Conservation (phyloP, 306 rosid species). For the Casuarina equisetifolia region DNA sequence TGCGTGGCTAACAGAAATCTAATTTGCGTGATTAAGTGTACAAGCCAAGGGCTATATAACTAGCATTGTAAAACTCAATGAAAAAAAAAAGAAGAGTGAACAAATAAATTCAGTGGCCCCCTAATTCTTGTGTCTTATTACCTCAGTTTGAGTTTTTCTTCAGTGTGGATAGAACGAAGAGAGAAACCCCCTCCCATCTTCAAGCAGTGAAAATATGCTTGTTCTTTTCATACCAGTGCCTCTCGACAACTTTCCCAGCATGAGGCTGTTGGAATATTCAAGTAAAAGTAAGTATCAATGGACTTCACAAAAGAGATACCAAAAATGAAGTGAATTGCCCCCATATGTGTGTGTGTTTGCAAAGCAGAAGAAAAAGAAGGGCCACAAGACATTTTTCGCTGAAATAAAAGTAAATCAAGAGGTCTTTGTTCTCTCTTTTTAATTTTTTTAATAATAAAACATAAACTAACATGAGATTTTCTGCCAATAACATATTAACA, state of each 20-base stretch:
- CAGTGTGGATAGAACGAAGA: neutral
- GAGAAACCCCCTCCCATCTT: slow-evolving; percentile 84
- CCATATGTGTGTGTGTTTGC: too few species aligned
- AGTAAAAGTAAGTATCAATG: slow-evolving; percentile 6
- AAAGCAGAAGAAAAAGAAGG: too few species aligned
- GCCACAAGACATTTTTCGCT: neutral
- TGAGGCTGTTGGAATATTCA: slow-evolving; percentile 60
- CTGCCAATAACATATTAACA: neutral
- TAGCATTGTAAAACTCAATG: too few species aligned
- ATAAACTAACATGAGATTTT: neutral
- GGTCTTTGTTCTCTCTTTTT: neutral
- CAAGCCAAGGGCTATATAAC: too few species aligned
- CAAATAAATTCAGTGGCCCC: too few species aligned
- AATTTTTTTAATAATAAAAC: neutral
- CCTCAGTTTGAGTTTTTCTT: too few species aligned
- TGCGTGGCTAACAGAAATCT: too few species aligned
- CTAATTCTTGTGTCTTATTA: too few species aligned
- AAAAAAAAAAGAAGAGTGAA: too few species aligned
- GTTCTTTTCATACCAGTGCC: slow-evolving; percentile 99
- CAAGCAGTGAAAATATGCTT: slow-evolving; percentile 97
- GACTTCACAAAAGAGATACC: neutral
- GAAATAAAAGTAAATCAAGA: neutral
- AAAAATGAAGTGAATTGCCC: neutral
- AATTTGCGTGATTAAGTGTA: too few species aligned
- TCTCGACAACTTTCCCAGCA: slow-evolving; percentile 96